Evolutionary conservation across 2,329 filamentous ascomycete genomes (phyloP).

Genomic region (Chaetomium strumarium): DNA sequence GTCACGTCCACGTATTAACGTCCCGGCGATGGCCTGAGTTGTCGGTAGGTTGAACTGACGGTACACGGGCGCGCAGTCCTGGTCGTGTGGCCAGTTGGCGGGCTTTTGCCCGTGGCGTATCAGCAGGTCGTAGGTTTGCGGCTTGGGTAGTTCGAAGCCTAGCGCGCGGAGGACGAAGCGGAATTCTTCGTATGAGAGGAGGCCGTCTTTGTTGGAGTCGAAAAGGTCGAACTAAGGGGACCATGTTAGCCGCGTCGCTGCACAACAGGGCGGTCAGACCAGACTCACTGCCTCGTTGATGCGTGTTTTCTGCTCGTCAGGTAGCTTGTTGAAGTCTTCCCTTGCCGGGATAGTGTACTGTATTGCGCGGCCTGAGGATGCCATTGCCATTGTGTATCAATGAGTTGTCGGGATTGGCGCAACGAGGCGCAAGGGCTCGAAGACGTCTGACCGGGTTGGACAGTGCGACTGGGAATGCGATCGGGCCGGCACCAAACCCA

Average conservation of each 20-base stretch:
- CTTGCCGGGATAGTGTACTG: constrained; percentile 30
- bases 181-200: constrained; percentile 97
- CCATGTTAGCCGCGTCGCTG: constrained; percentile 9
- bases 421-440: neutral
- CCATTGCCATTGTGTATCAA: constrained; percentile 16
- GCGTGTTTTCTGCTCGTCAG: constrained; percentile 86
- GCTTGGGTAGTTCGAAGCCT: constrained; percentile 84
- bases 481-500: neutral
- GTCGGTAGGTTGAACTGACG: constrained; percentile 66
- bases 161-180: constrained; percentile 94
- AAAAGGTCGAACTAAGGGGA: constrained; percentile 75
- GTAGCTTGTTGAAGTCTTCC: constrained; percentile 44
- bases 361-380: constrained; percentile 21
- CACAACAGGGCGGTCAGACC: neutral
- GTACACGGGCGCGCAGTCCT: constrained; percentile 55
- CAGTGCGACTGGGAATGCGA: neutral
- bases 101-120: constrained; percentile 72
- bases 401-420: neutral
- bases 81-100: constrained; percentile 49
- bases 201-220: constrained; percentile 89
- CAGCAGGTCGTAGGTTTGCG: constrained; percentile 75
- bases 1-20: constrained; percentile 74
- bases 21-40: constrained; percentile 72
- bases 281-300: constrained; percentile 81
- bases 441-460: no score